phyloP scores from a whole-genome alignment of 140 eudicot genomes.

The Cichorium intybus region DNA sequence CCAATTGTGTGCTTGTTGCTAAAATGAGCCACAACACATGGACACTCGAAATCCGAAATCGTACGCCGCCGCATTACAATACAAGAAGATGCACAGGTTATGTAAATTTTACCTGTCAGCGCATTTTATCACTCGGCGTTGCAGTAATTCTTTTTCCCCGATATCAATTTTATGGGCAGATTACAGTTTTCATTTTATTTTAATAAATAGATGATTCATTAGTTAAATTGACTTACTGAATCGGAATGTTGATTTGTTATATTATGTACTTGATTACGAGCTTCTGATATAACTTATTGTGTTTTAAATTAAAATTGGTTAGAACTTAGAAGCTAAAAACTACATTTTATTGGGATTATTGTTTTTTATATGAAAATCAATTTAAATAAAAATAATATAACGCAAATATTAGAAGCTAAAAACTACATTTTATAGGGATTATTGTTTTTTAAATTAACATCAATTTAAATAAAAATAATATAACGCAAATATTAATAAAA shows the following conservation, averaged over 20 bases:
- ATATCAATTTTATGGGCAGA: neutral
- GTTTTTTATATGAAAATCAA: no score
- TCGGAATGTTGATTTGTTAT: no score
- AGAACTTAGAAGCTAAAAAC: no score
- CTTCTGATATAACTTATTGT: no score
- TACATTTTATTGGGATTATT: neutral
- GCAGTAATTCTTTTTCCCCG: neutral
- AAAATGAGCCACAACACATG: neutral
- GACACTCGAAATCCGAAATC: neutral
- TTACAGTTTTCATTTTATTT: neutral
- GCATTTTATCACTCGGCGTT: constrained; percentile 5
- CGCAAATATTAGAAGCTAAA: neutral
- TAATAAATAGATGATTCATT: neutral
- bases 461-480: neutral
- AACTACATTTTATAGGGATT: no score
- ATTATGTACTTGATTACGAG: no score
- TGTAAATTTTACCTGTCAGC: neutral
- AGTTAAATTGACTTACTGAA: no score
- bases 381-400: neutral
- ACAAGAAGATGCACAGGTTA: neutral
- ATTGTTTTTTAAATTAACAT: neutral
- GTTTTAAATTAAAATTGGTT: no score
- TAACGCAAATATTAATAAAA: neutral
- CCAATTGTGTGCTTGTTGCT: neutral
- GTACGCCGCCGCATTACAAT: neutral